Conservation (phyloP, 768 basidiomycete species). For the Rhodosporidiobolus odoratus region DNA sequence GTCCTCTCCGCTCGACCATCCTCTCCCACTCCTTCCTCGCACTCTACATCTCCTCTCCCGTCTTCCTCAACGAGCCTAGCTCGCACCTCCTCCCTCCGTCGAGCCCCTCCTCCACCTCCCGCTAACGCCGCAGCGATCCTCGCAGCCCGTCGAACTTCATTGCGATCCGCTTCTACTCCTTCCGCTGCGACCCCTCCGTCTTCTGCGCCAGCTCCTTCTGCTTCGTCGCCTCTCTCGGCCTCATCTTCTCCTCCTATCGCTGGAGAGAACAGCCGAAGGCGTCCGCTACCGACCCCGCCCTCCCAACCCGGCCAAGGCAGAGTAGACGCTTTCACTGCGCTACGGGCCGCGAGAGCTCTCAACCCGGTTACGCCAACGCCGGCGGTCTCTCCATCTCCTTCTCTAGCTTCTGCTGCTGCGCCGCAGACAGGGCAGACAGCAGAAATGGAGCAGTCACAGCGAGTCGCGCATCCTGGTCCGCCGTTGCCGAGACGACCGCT, state of each 20-base stretch:
- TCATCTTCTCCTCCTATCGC: too few species aligned
- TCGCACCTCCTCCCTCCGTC: conserved; percentile 1
- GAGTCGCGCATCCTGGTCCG: conserved; percentile 13
- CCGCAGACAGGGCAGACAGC: neutral
- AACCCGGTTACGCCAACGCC: neutral
- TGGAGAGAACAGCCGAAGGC: neutral
- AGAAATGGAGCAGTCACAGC: neutral
- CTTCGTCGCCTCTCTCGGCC: neutral
- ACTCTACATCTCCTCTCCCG: neutral
- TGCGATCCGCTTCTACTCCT: neutral
- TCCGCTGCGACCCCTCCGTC: neutral
- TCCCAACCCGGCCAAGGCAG: neutral
- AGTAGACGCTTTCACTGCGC: conserved; percentile 29
- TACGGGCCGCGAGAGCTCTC: neutral
- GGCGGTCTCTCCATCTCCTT: neutral
- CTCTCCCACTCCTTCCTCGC: neutral
- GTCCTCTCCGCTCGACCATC: neutral
- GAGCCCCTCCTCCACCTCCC: neutral
- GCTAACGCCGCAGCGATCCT: neutral
- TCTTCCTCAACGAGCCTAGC: neutral
- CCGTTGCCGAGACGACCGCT: conserved; percentile 19
- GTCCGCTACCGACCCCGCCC: conserved; percentile 26
- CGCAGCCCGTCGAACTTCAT: neutral
- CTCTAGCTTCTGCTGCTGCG: too few species aligned
- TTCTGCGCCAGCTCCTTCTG: neutral